Conservation (phyloP, 1,284 basidiomycete genomes). For the Veloporphyrellus conicus region DNA sequence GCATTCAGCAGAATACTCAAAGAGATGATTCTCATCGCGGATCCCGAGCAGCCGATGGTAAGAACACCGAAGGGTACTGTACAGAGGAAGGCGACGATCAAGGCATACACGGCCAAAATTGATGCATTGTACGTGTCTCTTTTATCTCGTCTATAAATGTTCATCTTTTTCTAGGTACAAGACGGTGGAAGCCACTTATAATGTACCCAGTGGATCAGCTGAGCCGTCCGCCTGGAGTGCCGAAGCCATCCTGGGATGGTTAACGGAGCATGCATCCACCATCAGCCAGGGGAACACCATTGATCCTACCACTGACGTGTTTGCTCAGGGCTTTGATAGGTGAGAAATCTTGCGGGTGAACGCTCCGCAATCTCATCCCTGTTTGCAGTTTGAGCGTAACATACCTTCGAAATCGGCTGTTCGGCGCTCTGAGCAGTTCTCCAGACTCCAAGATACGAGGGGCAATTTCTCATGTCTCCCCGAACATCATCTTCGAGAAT, state of each 20-base stretch:
- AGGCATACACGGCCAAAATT: constrained; percentile 28
- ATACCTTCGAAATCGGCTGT: constrained; percentile 24
- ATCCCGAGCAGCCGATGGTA: constrained; percentile 25
- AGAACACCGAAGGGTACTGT: constrained; percentile 31
- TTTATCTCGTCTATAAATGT: neutral
- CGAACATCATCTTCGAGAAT: constrained; percentile 30
- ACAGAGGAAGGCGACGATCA: constrained; percentile 25
- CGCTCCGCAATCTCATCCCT: constrained; percentile 17
- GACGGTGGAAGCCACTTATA: constrained; percentile 16
- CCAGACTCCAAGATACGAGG: constrained; percentile 5
- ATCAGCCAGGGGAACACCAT: constrained; percentile 20
- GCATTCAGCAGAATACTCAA: constrained; percentile 35
- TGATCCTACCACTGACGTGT: constrained; percentile 17
- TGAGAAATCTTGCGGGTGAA: neutral
- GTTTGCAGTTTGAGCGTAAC: constrained; percentile 1
- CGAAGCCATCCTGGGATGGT: constrained; percentile 25
- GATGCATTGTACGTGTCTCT: constrained; percentile 18
- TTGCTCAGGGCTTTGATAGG: constrained; percentile 32
- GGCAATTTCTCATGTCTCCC: constrained; percentile 15
- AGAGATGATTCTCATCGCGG: constrained; percentile 30
- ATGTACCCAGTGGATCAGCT: constrained; percentile 2
- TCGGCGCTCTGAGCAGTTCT: constrained; percentile 16
- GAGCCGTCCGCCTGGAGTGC: constrained; percentile 14
- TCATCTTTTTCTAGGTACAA: constrained; percentile 6
- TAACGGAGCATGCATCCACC: constrained; percentile 22